Percentiles rank a stretch among this genome's conserved stretches.
phyloP scores from a whole-genome alignment of 1,139 yeast species.

The Yamadazyma epiphylla region DNA sequence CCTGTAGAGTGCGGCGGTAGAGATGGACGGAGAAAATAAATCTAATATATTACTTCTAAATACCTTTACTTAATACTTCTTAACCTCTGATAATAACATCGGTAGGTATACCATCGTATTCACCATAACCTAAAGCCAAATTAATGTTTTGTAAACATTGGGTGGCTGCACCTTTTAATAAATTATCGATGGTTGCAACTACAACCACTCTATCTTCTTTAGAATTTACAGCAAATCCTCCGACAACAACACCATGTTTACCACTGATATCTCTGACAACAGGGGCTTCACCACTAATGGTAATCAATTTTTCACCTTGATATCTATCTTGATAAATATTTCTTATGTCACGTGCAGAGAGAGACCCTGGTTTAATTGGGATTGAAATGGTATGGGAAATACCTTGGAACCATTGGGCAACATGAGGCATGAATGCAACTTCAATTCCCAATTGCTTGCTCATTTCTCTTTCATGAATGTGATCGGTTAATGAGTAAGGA shows the following conservation, averaged over 20 bases:
- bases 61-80: too few relatives aligned
- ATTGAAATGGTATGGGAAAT: conserved; percentile 88
- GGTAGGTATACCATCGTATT: conserved; percentile 89
- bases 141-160: conserved; percentile 96
- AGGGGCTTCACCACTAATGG: conserved; percentile 87
- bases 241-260: conserved; percentile 90
- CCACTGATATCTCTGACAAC: conserved; percentile 87
- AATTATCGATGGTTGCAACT: conserved; percentile 92
- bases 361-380: conserved; percentile 67
- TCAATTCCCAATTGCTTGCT: conserved; percentile 71
- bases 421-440: conserved; percentile 94
- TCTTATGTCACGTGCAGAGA: conserved; percentile 80
- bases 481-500: conserved; percentile 95
- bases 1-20: too few relatives aligned
- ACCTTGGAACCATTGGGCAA: conserved; percentile 99
- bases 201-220: conserved; percentile 87
- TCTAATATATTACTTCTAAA: too few relatives aligned
- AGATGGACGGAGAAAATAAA: too few relatives aligned
- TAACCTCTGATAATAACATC: conserved; percentile 49
- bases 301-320: conserved; percentile 80
- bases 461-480: conserved; percentile 92
- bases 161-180: conserved; percentile 97
- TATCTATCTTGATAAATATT: conserved; percentile 85
- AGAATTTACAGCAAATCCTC: conserved; percentile 92
- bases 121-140: conserved; percentile 84